A percentile compares a stretch with the other conserved stretches of the same genome.
These are phyloP conservation scores for Hypoxylon sp. DNA, from an alignment of 2,329 filamentous ascomycete genomes.

Conservation along the genomic window DNA sequence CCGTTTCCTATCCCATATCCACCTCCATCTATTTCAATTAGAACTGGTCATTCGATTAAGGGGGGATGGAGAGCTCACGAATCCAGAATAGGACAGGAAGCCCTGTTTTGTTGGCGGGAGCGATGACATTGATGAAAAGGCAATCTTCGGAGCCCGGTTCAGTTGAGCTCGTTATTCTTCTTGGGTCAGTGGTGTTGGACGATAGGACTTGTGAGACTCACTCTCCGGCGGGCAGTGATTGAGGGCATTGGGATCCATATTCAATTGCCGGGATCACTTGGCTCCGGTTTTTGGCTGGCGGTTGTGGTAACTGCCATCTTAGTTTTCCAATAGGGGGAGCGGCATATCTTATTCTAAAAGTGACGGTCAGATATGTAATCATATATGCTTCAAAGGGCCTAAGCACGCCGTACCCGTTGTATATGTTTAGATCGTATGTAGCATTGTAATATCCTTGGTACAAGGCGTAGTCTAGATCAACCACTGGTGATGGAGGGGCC, in stretches of 20 bases:
- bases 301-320: conserved; percentile 61
- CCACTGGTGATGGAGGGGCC: conserved; percentile 43
- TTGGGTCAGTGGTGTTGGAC: conserved; percentile 12
- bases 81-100: conserved; percentile 65
- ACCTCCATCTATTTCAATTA: conserved; percentile 58
- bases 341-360: conserved; percentile 62
- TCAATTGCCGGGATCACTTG: conserved; percentile 52
- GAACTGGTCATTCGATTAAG: conserved; percentile 1
- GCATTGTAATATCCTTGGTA: conserved; percentile 61
- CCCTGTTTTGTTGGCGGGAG: conserved; percentile 54
- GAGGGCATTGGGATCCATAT: conserved; percentile 55
- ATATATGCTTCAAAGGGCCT: neutral
- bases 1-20: conserved; percentile 57
- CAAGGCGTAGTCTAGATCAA: conserved; percentile 62
- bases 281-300: conserved; percentile 51
- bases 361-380: conserved; percentile 25
- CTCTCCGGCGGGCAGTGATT: conserved; percentile 44
- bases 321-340: conserved; percentile 60
- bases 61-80: conserved; percentile 48
- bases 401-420: conserved; percentile 57
- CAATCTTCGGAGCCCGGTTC: conserved; percentile 61
- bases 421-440: conserved; percentile 59
- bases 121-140: conserved; percentile 63
- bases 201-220: conserved; percentile 25
- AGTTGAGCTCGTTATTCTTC: conserved; percentile 17